phyloP scores from a whole-genome alignment of 2,329 filamentous ascomycete genomes.

The Acrodontium crateriforme region DNA sequence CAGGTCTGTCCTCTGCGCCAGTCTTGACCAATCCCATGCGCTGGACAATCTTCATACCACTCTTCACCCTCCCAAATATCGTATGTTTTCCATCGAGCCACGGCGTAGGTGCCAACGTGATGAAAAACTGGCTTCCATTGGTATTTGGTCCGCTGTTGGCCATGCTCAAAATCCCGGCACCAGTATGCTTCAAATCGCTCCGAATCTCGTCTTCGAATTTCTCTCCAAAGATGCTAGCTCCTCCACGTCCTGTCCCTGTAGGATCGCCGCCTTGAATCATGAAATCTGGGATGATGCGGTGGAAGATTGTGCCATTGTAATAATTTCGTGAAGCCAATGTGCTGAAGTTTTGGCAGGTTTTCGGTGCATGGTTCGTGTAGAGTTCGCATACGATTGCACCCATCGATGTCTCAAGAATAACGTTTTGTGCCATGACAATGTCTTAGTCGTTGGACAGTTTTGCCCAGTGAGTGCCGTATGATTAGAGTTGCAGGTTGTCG shows the following conservation, averaged over 20 bases:
- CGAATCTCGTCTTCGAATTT: constrained; percentile 90
- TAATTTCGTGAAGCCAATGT: constrained; percentile 71
- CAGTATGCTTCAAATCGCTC: constrained; percentile 69
- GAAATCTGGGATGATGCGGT: constrained; percentile 88
- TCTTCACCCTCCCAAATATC: constrained; percentile 84
- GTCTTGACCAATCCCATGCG: constrained; percentile 82
- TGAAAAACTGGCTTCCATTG: constrained; percentile 91
- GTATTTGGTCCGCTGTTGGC: constrained; percentile 88
- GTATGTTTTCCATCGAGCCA: constrained; percentile 97
- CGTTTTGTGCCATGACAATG: constrained; percentile 65
- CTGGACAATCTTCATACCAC: constrained; percentile 69
- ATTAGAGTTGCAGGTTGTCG: no score
- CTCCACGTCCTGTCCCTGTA: constrained; percentile 83
- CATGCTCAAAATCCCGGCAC: constrained; percentile 90
- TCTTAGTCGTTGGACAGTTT: constrained; percentile 3
- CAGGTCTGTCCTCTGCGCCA: constrained; percentile 62
- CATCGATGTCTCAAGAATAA: constrained; percentile 76
- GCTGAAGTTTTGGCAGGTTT: constrained; percentile 48
- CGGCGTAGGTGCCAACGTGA: constrained; percentile 84
- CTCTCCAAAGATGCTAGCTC: constrained; percentile 77
- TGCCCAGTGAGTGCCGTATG: no score
- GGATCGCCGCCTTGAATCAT: constrained; percentile 84
- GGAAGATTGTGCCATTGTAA: constrained; percentile 77
- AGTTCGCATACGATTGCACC: constrained; percentile 78
- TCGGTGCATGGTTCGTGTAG: constrained; percentile 77